Base-by-base conservation (phyloP, 768 basidiomycete genomes). In the Mycena rosella region DNA sequence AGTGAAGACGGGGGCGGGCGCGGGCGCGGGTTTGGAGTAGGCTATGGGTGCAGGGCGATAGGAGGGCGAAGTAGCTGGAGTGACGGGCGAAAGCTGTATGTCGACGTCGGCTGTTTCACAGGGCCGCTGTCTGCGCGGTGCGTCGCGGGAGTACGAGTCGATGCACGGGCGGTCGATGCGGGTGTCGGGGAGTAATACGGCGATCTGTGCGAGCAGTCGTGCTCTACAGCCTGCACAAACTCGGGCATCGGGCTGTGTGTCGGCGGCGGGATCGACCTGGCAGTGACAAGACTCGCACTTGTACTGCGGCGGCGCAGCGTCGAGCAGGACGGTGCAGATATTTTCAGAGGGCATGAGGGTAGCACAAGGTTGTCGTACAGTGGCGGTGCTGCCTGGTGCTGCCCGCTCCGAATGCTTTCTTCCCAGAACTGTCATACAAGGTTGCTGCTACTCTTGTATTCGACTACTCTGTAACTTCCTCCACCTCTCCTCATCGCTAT, bases 301-400 rank as follows among this genome's bases (percentile, higher is more conserved):
- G 54, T 74, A 73, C 74, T 85, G 83, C 20, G 71, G 67, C 27
- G 75, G 75, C 48, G 74, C 74, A 48, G 74, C 76, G 67, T 72
- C 55, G 61, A 74, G 61, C 56, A 74, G 60, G 26, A 44, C 27
- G 17, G 76, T 60, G 65, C 76, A 60, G 69, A 76, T 79, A 74
- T 85, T 85, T 78, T 84, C 84, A 74, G 87, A 80, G 73, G 89
- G 88, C 88, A 89, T 88, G 64, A 27, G 52, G 65, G 55, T 44
- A 73, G 61, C 38, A 15, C 38, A 18, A 15, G 14, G 38, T 40
- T 40, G 11, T 15, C 10, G 14, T 13, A 5, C 38, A 40, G n/a
- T n/a, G n/a, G n/a, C n/a, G n/a, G n/a, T n/a, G n/a, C n/a, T n/a
- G n/a, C n/a, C n/a, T n/a, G n/a, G n/a, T n/a, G n/a, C n/a, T n/a